Conservation (phyloP, 2,329 filamentous ascomycete genomes). For the Xylaria sp. region DNA sequence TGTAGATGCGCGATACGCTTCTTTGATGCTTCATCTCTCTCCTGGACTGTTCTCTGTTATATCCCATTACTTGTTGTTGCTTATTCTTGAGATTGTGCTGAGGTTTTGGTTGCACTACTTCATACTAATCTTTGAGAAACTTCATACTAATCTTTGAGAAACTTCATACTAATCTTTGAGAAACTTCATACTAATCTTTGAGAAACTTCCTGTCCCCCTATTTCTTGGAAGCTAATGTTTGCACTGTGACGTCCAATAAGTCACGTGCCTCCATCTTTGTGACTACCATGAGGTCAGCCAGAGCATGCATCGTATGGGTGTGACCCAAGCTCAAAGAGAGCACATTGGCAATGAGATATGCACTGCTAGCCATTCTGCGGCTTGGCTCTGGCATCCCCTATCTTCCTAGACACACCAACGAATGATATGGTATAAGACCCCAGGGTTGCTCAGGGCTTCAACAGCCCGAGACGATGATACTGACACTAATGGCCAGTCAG, state of each 20-base stretch:
- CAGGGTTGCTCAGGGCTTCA: not conserved
- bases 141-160: not conserved
- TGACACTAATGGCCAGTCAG: not conserved
- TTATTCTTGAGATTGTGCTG: not conserved
- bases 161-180: not conserved
- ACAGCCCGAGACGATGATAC: not conserved
- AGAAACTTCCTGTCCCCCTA: too few species aligned
- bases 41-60: not conserved
- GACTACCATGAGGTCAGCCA: not conserved
- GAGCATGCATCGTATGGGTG: not conserved
- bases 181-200: not conserved
- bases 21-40: constrained; percentile 2
- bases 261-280: constrained; percentile 7
- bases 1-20: not conserved
- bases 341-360: not conserved
- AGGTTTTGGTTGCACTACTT: not conserved
- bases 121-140: not conserved
- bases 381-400: not conserved
- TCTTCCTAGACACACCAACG: not conserved
- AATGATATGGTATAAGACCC: not conserved
- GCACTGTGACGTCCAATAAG: not conserved
- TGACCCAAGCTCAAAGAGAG: not conserved
- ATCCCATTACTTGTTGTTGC: not conserved
- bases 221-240: not conserved
- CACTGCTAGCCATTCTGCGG: not conserved